Percentiles rank a stretch among this genome's conserved stretches.
These are phyloP conservation scores for Cyberlindnera galapagoensis DNA, from an alignment of 805 yeast species.

Conservation along the genomic window DNA sequence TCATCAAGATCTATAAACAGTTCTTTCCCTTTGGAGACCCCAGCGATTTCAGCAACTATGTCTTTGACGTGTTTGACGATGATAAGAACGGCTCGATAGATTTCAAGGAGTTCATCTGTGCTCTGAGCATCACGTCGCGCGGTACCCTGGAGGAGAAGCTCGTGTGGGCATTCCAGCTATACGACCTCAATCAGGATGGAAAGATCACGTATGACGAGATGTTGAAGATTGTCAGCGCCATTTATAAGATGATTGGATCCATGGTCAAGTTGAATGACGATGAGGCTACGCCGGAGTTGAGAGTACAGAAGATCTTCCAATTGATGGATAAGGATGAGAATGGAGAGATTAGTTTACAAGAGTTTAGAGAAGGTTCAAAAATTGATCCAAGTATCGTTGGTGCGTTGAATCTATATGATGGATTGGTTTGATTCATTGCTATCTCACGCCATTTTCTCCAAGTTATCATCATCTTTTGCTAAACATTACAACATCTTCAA, in stretches of 20 bases:
- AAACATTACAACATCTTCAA: too few species aligned
- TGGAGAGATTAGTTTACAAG: conserved; percentile 70
- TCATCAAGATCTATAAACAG: conserved; percentile 87
- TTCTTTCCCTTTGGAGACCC: conserved; percentile 99
- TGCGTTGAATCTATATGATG: conserved; percentile 76
- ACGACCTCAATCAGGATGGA: conserved; percentile 80
- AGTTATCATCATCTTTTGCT: too few species aligned
- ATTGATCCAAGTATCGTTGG: conserved; percentile 69
- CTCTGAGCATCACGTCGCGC: conserved; percentile 78
- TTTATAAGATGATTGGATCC: conserved; percentile 92
- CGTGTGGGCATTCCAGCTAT: conserved; percentile 83
- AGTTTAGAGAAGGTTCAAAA: conserved; percentile 76
- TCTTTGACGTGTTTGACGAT: conserved; percentile 83
- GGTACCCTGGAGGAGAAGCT: conserved; percentile 82
- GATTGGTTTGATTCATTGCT: conserved; percentile 47
- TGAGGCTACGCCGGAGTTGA: conserved; percentile 84
- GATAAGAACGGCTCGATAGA: conserved; percentile 78
- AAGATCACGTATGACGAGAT: conserved; percentile 70
- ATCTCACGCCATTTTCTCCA: background rate
- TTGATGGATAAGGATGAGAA: conserved; percentile 66
- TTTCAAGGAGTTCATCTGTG: conserved; percentile 87
- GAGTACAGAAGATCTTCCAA: conserved; percentile 76
- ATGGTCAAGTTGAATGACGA: conserved; percentile 87
- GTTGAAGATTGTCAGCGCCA: conserved; percentile 70
- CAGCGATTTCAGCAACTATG: conserved; percentile 77